Conservation (phyloP, 2,329 filamentous ascomycete species). For the Colletotrichum brevisporum region DNA sequence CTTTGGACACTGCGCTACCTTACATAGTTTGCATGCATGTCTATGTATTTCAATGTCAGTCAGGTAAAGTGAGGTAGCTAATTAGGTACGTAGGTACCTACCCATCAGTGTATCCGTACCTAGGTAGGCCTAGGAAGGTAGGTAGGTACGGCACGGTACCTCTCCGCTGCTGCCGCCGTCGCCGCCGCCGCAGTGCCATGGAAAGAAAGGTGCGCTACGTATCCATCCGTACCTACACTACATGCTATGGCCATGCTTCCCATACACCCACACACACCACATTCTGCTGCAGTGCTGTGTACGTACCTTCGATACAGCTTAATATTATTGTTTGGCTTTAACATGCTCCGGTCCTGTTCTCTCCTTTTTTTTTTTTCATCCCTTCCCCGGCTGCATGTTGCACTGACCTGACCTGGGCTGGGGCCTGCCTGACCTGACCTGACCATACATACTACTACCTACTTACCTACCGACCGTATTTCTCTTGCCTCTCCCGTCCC, state of each 20-base stretch:
- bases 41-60: constrained; percentile 1
- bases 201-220: neutral
- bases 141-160: neutral
- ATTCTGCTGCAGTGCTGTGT: neutral
- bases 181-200: neutral
- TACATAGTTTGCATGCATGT: constrained; percentile 13
- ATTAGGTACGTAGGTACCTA: too few relatives aligned
- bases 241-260: neutral
- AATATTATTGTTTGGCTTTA: constrained; percentile 41
- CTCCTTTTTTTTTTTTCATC: constrained; percentile 34
- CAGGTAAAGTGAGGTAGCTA: too few relatives aligned
- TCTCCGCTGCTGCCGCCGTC: neutral
- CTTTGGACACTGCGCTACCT: constrained; percentile 9
- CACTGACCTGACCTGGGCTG: constrained; percentile 36
- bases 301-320: constrained; percentile 35
- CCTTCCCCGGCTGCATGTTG: constrained; percentile 39
- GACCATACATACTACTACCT: constrained; percentile 22
- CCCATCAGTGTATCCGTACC: neutral
- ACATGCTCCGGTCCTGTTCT: constrained; percentile 37
- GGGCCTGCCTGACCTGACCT: constrained; percentile 35
- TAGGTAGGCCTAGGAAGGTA: neutral
- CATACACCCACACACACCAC: neutral
- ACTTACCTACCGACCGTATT: constrained; percentile 38
- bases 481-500: constrained; percentile 40
- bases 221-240: neutral